Conservation (phyloP, 345 rosid species). For the Sisymbrium irio region DNA sequence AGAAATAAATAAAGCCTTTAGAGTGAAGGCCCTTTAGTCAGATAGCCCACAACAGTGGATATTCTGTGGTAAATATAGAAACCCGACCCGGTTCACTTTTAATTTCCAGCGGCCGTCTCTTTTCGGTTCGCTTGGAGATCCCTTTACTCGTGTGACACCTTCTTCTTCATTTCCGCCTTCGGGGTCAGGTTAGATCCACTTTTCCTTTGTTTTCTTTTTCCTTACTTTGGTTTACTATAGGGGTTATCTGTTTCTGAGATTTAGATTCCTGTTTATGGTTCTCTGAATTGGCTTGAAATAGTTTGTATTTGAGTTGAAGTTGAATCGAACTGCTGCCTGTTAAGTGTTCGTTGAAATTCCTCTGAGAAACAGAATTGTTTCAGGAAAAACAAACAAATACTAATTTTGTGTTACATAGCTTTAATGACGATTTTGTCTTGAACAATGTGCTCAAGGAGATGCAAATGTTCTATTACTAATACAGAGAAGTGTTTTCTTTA, state of each 20-base stretch:
- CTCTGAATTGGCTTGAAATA: too few relatives aligned
- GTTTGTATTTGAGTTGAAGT: too few relatives aligned
- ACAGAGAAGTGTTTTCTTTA: too few relatives aligned
- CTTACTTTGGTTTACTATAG: not conserved
- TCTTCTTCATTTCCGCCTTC: not conserved
- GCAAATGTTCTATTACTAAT: too few relatives aligned
- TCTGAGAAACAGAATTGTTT: too few relatives aligned
- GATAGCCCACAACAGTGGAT: not conserved
- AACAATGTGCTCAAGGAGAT: too few relatives aligned
- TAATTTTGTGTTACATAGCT: too few relatives aligned
- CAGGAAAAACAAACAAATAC: too few relatives aligned
- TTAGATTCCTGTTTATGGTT: not conserved
- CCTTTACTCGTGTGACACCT: not conserved
- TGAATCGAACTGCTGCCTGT: too few relatives aligned
- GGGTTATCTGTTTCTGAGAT: not conserved
- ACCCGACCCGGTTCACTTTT: slow-evolving; percentile 10
- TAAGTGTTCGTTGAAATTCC: too few relatives aligned
- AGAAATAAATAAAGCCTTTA: not conserved
- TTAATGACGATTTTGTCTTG: too few relatives aligned
- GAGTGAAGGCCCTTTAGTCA: not conserved
- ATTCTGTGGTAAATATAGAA: not conserved
- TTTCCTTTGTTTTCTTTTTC: not conserved
- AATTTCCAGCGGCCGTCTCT: not conserved
- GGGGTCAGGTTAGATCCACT: slow-evolving; percentile 1
- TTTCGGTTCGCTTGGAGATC: not conserved